These are phyloP conservation scores for Pueraria montana DNA, from an alignment of 306 rosid genomes.

Conservation along the genomic window DNA sequence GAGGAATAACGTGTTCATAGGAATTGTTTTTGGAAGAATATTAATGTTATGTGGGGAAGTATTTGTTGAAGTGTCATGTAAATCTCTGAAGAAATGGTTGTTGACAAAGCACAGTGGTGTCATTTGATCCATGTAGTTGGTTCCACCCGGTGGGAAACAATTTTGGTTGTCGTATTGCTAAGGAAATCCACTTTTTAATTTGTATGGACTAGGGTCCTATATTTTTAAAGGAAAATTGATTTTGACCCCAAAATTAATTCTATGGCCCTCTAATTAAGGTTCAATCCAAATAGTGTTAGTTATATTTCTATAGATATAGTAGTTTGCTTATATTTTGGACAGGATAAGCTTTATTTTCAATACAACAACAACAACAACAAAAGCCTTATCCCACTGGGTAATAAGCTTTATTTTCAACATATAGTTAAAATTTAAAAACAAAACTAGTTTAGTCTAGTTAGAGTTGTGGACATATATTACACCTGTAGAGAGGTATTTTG, in stretches of 20 bases:
- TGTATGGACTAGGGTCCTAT: too few relatives aligned
- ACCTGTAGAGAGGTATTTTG: conserved; percentile 8
- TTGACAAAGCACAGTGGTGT: too few relatives aligned
- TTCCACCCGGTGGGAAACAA: too few relatives aligned
- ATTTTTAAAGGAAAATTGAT: background rate
- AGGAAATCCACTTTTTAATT: too few relatives aligned
- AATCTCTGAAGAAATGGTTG: too few relatives aligned
- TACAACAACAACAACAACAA: background rate
- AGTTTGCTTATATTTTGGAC: background rate
- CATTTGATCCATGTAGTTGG: too few relatives aligned
- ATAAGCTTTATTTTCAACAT: background rate
- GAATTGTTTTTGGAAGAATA: too few relatives aligned
- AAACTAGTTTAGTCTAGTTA: conserved; percentile 8
- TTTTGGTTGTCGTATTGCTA: too few relatives aligned
- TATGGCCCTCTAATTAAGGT: background rate
- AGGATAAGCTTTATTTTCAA: background rate
- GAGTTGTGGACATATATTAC: background rate
- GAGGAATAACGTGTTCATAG: too few relatives aligned
- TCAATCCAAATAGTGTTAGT: background rate
- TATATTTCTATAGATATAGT: background rate
- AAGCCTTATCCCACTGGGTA: background rate
- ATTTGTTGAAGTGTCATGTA: too few relatives aligned
- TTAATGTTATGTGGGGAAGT: too few relatives aligned
- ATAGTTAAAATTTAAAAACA: background rate
- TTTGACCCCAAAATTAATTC: background rate